Conservation (phyloP, 345 rosid species). For the Turritis glabra region DNA sequence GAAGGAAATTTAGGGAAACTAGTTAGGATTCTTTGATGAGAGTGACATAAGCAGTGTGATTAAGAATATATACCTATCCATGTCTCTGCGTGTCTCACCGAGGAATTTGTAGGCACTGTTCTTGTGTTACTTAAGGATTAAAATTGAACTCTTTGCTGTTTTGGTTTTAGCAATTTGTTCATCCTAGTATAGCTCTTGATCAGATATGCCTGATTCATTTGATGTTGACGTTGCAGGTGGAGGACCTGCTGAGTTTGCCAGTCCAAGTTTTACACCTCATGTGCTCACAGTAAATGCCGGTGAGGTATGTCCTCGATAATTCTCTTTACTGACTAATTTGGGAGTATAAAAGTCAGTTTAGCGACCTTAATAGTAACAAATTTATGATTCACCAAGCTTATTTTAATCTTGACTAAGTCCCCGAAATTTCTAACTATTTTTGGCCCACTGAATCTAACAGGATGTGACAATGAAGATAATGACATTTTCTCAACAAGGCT, state of each 20-base stretch:
- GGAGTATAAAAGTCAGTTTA: background rate
- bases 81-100: background rate
- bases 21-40: background rate
- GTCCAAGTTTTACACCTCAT: slow-evolving; percentile 83
- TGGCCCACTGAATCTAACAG: slow-evolving; percentile 42
- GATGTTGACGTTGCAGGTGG: slow-evolving; percentile 47
- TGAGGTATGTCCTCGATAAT: slow-evolving; percentile 62
- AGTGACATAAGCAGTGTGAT: no score
- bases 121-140: slow-evolving; percentile 7
- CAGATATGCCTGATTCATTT: background rate
- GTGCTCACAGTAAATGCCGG: slow-evolving; percentile 81
- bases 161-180: background rate
- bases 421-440: slow-evolving; percentile 15
- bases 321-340: slow-evolving; percentile 4
- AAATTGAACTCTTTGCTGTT: slow-evolving; percentile 12
- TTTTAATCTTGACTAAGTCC: background rate
- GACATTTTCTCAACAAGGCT: slow-evolving; percentile 82
- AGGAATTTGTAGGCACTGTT: background rate
- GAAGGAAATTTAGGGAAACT: background rate
- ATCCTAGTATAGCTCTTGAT: background rate
- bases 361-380: background rate
- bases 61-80: background rate
- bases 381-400: background rate
- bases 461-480: slow-evolving; percentile 93
- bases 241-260: slow-evolving; percentile 53